These are phyloP conservation scores for Sugiyamaella marilandica DNA, from an alignment of 805 yeast genomes.

Conservation along the genomic window DNA sequence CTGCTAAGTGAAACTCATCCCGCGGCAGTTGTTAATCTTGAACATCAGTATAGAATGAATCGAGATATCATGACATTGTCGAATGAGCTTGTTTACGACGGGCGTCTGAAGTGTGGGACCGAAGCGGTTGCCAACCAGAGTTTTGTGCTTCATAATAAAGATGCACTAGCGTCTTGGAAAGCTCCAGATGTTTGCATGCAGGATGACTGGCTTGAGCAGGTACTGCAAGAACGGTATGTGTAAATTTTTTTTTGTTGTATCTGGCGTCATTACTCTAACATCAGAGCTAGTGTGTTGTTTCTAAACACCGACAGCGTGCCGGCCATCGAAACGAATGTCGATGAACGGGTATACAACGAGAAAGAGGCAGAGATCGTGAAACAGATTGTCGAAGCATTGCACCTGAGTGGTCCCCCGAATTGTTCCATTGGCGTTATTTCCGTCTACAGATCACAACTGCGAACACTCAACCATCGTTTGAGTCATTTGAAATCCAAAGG, in stretches of 20 bases:
- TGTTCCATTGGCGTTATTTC: constrained; percentile 80
- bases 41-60: constrained; percentile 90
- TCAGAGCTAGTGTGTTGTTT: constrained; percentile 55
- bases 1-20: constrained; percentile 70
- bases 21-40: constrained; percentile 64
- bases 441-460: constrained; percentile 75
- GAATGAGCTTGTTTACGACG: constrained; percentile 72
- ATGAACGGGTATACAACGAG: constrained; percentile 68
- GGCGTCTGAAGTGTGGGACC: constrained; percentile 71
- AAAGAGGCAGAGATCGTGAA: constrained; percentile 64
- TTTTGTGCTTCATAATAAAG: constrained; percentile 45
- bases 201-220: constrained; percentile 50
- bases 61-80: constrained; percentile 79
- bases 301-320: constrained; percentile 70
- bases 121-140: constrained; percentile 54
- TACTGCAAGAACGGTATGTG: constrained; percentile 46
- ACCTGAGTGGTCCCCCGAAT: constrained; percentile 54
- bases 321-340: constrained; percentile 49
- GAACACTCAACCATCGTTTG: constrained; percentile 37
- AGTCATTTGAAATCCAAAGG: constrained; percentile 8
- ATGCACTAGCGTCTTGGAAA: constrained; percentile 13
- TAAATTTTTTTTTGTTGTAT: background rate
- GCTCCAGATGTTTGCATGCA: background rate
- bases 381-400: constrained; percentile 56
- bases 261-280: background rate